These are phyloP conservation scores for Pseudogymnoascus verrucosus DNA, from an alignment of 2,329 filamentous ascomycete species.

Conservation along the genomic window DNA sequence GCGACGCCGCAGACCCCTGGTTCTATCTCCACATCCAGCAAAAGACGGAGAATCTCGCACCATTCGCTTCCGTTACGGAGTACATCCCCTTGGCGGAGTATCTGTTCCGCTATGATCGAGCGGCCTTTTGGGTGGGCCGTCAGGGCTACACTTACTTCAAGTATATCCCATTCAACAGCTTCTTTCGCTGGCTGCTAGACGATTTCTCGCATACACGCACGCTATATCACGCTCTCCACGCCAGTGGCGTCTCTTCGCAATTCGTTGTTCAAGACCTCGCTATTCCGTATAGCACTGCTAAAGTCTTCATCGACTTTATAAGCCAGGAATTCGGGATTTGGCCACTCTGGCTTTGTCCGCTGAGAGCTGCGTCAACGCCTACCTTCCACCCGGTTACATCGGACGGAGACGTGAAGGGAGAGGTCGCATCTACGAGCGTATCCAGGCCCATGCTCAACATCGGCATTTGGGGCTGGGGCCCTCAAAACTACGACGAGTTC, in stretches of 20 bases:
- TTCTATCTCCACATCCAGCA: slow-evolving; percentile 49
- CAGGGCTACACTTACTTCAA: slow-evolving; percentile 53
- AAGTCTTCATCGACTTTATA: slow-evolving; percentile 41
- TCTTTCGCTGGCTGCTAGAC: slow-evolving; percentile 51
- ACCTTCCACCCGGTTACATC: no score
- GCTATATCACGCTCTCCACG: slow-evolving; percentile 53
- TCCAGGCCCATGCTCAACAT: slow-evolving; percentile 44
- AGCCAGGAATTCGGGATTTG: slow-evolving; percentile 36
- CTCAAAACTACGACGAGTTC: slow-evolving; percentile 36
- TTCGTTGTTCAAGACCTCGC: slow-evolving; percentile 54
- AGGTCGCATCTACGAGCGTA: no score
- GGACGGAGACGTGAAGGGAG: no score
- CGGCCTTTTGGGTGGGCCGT: slow-evolving; percentile 38
- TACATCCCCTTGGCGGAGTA: slow-evolving; percentile 39
- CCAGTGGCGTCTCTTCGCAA: slow-evolving; percentile 40
- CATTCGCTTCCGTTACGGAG: slow-evolving; percentile 22
- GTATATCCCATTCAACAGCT: slow-evolving; percentile 46
- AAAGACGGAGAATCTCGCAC: slow-evolving; percentile 17
- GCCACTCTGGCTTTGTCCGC: slow-evolving; percentile 49
- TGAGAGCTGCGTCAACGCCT: slow-evolving; percentile 19
- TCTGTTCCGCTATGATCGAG: slow-evolving; percentile 46
- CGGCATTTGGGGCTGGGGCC: slow-evolving; percentile 51
- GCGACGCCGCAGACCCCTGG: slow-evolving; percentile 42
- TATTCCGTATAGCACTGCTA: slow-evolving; percentile 40
- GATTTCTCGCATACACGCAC: slow-evolving; percentile 51